phyloP scores from a whole-genome alignment of 2,329 filamentous ascomycete species.

The Aspergillus sojae region DNA sequence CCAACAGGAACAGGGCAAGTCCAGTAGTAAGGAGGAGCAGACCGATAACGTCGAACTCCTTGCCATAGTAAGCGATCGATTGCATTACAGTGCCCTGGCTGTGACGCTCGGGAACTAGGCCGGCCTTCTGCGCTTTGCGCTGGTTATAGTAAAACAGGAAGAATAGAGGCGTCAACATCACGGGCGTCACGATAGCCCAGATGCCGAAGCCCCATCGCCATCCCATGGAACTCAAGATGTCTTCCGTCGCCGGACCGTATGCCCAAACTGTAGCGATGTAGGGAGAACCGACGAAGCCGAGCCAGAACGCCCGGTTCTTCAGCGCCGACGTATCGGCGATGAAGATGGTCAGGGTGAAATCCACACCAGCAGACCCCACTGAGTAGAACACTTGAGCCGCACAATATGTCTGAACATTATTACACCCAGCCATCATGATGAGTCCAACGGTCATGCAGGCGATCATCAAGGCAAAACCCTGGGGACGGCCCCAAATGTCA shows the following conservation, averaged over 20 bases:
- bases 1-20: slow-evolving; percentile 61
- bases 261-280: slow-evolving; percentile 62
- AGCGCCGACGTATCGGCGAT: slow-evolving; percentile 65
- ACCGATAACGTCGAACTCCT: slow-evolving; percentile 66
- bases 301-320: slow-evolving; percentile 61
- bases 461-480: slow-evolving; percentile 57
- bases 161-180: slow-evolving; percentile 58
- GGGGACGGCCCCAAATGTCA: slow-evolving; percentile 63
- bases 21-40: slow-evolving; percentile 57
- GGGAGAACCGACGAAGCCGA: slow-evolving; percentile 61
- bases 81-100: slow-evolving; percentile 52
- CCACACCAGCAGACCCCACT: slow-evolving; percentile 58
- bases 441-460: slow-evolving; percentile 52
- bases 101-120: slow-evolving; percentile 49
- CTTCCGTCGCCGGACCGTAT: slow-evolving; percentile 44
- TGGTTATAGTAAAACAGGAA: slow-evolving; percentile 58
- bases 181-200: slow-evolving; percentile 62
- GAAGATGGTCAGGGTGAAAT: slow-evolving; percentile 60
- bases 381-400: slow-evolving; percentile 65
- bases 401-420: slow-evolving; percentile 62
- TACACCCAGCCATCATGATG: slow-evolving; percentile 64
- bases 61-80: slow-evolving; percentile 56
- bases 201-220: slow-evolving; percentile 66
- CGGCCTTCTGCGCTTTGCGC: slow-evolving; percentile 57
- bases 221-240: slow-evolving; percentile 48